These are phyloP conservation scores for Erodium moschatum DNA, from an alignment of 441 rosid species.

Conservation along the genomic window DNA sequence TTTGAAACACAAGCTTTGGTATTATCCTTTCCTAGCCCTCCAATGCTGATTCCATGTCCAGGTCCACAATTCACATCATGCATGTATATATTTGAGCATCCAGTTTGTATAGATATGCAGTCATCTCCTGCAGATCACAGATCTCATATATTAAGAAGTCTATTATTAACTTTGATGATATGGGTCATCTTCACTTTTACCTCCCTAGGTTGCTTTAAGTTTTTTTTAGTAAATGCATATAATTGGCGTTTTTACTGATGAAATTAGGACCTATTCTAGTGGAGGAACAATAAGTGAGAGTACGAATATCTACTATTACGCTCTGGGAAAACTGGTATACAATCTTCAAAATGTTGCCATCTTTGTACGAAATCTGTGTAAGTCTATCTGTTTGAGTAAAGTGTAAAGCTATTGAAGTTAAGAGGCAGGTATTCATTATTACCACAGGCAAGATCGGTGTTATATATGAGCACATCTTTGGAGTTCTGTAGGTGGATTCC, in stretches of 20 bases:
- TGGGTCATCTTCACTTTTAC: not conserved
- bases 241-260: no score
- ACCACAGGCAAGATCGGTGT: conserved; percentile 75
- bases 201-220: no score
- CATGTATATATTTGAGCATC: conserved; percentile 72
- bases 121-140: conserved; percentile 65
- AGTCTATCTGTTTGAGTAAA: no score
- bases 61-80: conserved; percentile 93
- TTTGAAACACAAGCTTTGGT: conserved; percentile 91
- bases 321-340: no score
- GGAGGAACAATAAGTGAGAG: not conserved
- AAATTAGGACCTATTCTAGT: conserved; percentile 1
- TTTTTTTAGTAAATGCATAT: no score
- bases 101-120: conserved; percentile 86
- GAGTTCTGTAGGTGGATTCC: conserved; percentile 96
- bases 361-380: not conserved
- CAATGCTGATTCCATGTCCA: conserved; percentile 96
- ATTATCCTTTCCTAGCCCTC: conserved; percentile 72
- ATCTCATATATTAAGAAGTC: conserved; percentile 17
- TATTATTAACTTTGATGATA: conserved; percentile 2
- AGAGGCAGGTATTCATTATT: conserved; percentile 20
- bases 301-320: not conserved
- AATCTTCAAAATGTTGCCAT: not conserved
- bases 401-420: not conserved
- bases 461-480: conserved; percentile 63